Evolutionary conservation across 768 basidiomycete species (phyloP), one percentile per base, ranked within the genome.

Genomic region (Agrocybe chaxingu): DNA sequence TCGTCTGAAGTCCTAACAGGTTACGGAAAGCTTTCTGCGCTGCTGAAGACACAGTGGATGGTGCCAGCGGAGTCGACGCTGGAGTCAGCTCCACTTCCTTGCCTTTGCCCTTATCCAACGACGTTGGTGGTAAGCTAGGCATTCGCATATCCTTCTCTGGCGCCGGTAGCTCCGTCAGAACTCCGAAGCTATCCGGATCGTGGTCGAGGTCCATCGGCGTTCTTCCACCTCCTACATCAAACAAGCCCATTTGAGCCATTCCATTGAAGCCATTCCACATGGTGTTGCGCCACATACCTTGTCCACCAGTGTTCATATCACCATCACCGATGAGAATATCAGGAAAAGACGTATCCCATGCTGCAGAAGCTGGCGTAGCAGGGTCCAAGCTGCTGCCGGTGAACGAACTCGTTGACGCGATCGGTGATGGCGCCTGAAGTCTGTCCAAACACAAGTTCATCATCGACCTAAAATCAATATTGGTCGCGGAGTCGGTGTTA

Each of bases 331-430:
- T 54, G 54, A 57, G 61, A 7, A 74, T 56, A 39, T 70, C 71
- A 6, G 71, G 70, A 34, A 55, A 48, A 11, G 62, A 62, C 24
- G 64, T 51, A 42, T 77, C 72, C 68, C 68, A 74, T 8, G 36
- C 55, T 2, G 67, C 65, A 3, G 69, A 73, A 29, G 53, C 66
- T 6, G 75, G 74, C 7, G 74, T 75, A 13, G 62, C 52, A 2
- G 72, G 73, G 33, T 62, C 70, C 9, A 53, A 24, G 31, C 36
- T 46, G 24, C 44, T 50, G 8, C 67, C 70, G n/a, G 64, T 64
- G 31, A 60, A 54, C 0, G 73, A 62, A 42, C 70, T 70, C 41
- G 63, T 59, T 1, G 65, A 69, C 2, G 64, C 62, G 12, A 64
- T 63, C 2, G 64, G 61, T 7, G 70, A 73, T 16, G 59, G 58